A percentile compares a stretch with the other conserved stretches of the same genome.
Conservation (phyloP, 2,329 filamentous ascomycete species). For the Pestalotiopsis sp. region DNA sequence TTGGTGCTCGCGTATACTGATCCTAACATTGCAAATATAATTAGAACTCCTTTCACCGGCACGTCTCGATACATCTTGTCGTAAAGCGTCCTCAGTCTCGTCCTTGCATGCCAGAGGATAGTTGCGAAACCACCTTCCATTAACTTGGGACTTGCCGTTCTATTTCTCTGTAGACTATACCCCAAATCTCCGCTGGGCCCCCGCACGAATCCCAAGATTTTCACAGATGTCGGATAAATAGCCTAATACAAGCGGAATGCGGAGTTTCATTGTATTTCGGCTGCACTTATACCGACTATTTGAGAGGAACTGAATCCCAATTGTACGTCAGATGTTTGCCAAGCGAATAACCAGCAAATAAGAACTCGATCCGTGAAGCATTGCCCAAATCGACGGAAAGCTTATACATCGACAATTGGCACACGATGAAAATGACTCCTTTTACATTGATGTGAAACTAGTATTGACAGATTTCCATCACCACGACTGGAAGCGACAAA, state of each 20-base stretch:
- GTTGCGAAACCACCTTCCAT: neutral
- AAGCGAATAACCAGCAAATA: neutral
- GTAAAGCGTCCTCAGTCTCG: neutral
- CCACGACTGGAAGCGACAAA: neutral
- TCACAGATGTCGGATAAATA: neutral
- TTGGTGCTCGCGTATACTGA: slow-evolving; percentile 14
- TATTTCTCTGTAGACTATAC: neutral
- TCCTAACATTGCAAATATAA: neutral
- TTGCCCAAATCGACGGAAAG: neutral
- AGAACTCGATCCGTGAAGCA: neutral
- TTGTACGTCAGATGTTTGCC: neutral
- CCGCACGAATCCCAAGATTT: neutral
- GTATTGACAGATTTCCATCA: neutral
- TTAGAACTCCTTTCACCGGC: neutral
- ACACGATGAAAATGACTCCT: neutral
- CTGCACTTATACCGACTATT: neutral
- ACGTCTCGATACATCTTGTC: neutral
- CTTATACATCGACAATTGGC: neutral
- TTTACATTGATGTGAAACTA: neutral
- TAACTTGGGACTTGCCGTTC: neutral
- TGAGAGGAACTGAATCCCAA: neutral
- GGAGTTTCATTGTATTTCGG: neutral
- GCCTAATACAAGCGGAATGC: neutral
- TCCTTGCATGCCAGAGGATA: neutral
- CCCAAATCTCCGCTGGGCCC: neutral